phyloP scores from a whole-genome alignment of 1,284 basidiomycete species.

The Phellinidium pouzarii region DNA sequence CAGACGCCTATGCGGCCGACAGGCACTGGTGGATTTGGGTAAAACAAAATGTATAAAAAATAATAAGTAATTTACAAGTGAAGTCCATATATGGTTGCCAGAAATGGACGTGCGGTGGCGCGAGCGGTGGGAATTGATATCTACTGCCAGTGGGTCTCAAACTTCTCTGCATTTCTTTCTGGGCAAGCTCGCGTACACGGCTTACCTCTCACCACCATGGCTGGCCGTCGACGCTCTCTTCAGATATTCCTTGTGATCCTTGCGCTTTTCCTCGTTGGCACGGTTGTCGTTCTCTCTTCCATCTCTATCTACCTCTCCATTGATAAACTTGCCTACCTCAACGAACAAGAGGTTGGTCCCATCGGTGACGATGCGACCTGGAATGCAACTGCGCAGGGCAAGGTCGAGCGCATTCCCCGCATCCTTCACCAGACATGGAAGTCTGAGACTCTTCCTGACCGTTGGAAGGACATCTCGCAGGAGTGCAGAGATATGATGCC shows the following conservation, averaged over 20 bases:
- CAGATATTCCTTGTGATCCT: conserved; percentile 73
- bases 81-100: too few relatives aligned
- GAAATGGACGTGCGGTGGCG: not conserved
- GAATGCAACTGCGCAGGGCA: conserved; percentile 54
- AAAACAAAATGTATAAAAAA: not conserved
- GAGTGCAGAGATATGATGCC: conserved; percentile 84
- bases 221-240: conserved; percentile 48
- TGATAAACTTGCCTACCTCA: conserved; percentile 69
- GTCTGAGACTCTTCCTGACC: conserved; percentile 75
- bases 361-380: conserved; percentile 44
- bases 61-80: too few relatives aligned
- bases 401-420: conserved; percentile 75
- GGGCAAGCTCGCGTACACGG: conserved; percentile 14
- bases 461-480: conserved; percentile 78
- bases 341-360: conserved; percentile 70
- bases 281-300: conserved; percentile 86
- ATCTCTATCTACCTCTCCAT: conserved; percentile 90
- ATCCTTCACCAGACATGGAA: conserved; percentile 99
- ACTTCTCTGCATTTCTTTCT: conserved; percentile 8
- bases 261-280: conserved; percentile 82
- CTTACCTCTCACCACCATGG: conserved; percentile 18
- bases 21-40: not conserved
- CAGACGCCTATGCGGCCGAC: conserved; percentile 43
- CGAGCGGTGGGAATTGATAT: conserved; percentile 18
- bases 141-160: not conserved